Evolutionary conservation across 164 flowering plant genomes (phyloP).

Genomic region (Cinnamomum chago): DNA sequence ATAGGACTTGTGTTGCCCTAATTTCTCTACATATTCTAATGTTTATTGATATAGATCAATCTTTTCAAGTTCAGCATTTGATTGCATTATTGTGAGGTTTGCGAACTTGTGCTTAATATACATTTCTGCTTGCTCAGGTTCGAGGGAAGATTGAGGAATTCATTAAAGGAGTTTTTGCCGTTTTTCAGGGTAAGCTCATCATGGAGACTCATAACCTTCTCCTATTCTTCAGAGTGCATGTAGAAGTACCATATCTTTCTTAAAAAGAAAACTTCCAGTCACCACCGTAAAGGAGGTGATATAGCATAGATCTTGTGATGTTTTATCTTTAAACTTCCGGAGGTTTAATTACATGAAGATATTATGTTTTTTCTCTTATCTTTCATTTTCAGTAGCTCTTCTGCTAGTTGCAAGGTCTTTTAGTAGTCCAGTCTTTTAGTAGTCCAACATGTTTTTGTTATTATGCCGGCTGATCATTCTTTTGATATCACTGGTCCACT

Average conservation of each 20-base stretch:
- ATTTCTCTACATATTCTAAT: not conserved
- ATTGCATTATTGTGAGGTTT: not conserved
- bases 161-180: slow-evolving; percentile 62
- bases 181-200: slow-evolving; percentile 63
- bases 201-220: not conserved
- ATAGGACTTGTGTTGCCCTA: not conserved
- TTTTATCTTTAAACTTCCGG: not conserved
- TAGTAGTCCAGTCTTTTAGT: not conserved
- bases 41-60: not conserved
- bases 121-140: slow-evolving; percentile 32
- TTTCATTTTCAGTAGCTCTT: not conserved
- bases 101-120: slow-evolving; percentile 3
- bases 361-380: not conserved
- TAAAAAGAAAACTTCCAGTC: not conserved
- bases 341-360: not conserved
- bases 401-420: too few species aligned
- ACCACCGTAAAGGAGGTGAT: not conserved
- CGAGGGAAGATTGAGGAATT: slow-evolving; percentile 73
- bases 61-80: not conserved
- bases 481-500: not conserved
- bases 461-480: not conserved
- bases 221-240: not conserved
- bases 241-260: not conserved
- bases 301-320: not conserved
- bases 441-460: not conserved